phyloP scores from a whole-genome alignment of 257 asterid genomes.

The Mentha longifolia region DNA sequence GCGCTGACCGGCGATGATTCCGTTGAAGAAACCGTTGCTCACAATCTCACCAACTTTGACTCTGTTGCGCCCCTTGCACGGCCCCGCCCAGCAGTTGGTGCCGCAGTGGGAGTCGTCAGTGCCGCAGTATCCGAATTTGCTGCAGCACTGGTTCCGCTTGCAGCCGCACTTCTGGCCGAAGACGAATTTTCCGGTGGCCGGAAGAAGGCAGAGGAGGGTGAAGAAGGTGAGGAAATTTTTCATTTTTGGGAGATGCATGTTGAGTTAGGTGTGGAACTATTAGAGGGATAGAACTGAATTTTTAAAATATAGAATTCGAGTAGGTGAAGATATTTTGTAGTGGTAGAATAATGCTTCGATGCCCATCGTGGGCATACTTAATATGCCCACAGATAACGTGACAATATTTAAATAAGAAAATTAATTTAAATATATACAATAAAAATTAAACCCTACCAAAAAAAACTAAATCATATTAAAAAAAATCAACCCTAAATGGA shows the following conservation, averaged over 20 bases:
- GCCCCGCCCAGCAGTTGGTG: conserved; percentile 17
- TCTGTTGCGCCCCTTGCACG: conserved; percentile 7
- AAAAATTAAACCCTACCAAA: too few relatives aligned
- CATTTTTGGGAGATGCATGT: background rate
- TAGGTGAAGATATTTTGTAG: background rate
- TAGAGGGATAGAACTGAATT: background rate
- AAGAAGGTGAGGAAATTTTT: background rate
- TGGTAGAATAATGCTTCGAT: too few relatives aligned
- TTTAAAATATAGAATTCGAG: background rate
- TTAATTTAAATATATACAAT: too few relatives aligned
- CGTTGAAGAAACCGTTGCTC: conserved; percentile 3
- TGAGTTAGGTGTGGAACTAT: background rate
- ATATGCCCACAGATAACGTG: too few relatives aligned
- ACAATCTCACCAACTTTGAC: conserved; percentile 7
- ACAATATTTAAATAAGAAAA: too few relatives aligned
- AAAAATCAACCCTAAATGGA: too few relatives aligned
- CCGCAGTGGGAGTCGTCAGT: conserved; percentile 19
- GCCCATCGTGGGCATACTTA: too few relatives aligned
- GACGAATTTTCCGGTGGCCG: background rate
- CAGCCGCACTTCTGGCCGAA: conserved; percentile 26
- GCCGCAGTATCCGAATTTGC: conserved; percentile 13
- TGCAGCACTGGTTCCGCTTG: conserved; percentile 18
- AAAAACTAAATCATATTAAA: too few relatives aligned
- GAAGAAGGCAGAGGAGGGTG: background rate
- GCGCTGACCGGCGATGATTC: background rate